phyloP scores from a whole-genome alignment of 2,329 filamentous ascomycete genomes.

The Emericellopsis cladophorae region DNA sequence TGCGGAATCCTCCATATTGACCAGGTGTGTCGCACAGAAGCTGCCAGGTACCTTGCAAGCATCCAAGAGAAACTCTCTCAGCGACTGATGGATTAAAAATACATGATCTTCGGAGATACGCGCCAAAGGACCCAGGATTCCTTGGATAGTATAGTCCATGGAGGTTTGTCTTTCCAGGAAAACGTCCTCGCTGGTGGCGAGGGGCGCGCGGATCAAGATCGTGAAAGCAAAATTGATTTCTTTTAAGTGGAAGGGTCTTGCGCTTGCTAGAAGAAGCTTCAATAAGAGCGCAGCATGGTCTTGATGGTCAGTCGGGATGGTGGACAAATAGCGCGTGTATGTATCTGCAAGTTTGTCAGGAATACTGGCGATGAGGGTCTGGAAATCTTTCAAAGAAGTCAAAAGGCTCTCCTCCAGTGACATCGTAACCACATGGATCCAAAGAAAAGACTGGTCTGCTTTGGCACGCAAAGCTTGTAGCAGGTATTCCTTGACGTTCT shows the following conservation, averaged over 20 bases:
- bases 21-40: slow-evolving; percentile 2
- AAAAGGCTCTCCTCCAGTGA: slow-evolving; percentile 14
- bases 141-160: slow-evolving; percentile 16
- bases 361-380: slow-evolving; percentile 15
- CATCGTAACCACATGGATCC: slow-evolving; percentile 21
- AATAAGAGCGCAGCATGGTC: slow-evolving; percentile 14
- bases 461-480: slow-evolving; percentile 14
- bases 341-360: slow-evolving; percentile 14
- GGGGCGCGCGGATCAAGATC: slow-evolving; percentile 7
- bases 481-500: slow-evolving; percentile 12
- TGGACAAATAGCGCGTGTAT: slow-evolving; percentile 16
- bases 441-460: slow-evolving; percentile 22
- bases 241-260: slow-evolving; percentile 15
- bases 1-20: slow-evolving; percentile 5
- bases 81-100: slow-evolving; percentile 20
- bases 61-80: slow-evolving; percentile 18
- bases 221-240: slow-evolving; percentile 20
- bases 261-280: slow-evolving; percentile 17
- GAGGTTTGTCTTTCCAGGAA: slow-evolving; percentile 10
- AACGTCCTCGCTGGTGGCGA: slow-evolving; percentile 11
- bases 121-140: slow-evolving; percentile 17
- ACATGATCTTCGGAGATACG: slow-evolving; percentile 16
- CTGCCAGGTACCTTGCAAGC: background rate
- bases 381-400: slow-evolving; percentile 11
- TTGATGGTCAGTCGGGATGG: slow-evolving; percentile 12